Percentiles rank a stretch among this genome's conserved stretches.
These are phyloP conservation scores for Brassica hybrid DNA, from an alignment of 441 rosid genomes.

Conservation along the genomic window DNA sequence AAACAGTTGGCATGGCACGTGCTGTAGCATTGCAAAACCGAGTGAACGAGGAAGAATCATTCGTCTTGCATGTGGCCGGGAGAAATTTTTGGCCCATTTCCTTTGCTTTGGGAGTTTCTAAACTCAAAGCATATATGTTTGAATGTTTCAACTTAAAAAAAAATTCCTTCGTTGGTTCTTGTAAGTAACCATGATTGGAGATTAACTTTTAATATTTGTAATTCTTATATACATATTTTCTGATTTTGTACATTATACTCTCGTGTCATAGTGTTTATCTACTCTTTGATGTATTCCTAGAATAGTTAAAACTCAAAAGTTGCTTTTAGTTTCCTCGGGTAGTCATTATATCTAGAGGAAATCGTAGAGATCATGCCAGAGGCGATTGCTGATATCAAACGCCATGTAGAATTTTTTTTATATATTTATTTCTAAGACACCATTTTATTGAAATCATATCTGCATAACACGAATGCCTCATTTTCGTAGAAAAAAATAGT, in stretches of 20 bases:
- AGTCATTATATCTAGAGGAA: constrained; percentile 31
- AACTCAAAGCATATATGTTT: constrained; percentile 34
- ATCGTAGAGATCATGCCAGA: constrained; percentile 26
- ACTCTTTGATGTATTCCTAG: background rate
- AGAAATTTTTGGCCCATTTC: constrained; percentile 23
- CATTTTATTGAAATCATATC: background rate
- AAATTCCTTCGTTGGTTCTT: background rate
- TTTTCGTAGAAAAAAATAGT: background rate
- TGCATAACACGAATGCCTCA: constrained; percentile 9
- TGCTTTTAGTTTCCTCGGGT: constrained; percentile 14
- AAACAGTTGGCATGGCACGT: constrained; percentile 46
- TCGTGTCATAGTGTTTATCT: background rate
- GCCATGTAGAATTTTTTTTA: background rate
- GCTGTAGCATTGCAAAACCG: constrained; percentile 33
- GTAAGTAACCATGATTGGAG: background rate
- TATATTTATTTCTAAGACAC: background rate
- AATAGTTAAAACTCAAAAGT: background rate
- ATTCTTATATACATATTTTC: background rate
- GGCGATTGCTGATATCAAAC: constrained; percentile 9
- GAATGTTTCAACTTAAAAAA: background rate
- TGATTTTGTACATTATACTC: background rate
- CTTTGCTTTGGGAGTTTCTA: constrained; percentile 40
- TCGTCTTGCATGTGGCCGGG: constrained; percentile 41
- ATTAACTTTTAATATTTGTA: background rate
- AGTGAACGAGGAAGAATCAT: constrained; percentile 39